Conservation (phyloP, 2,329 filamentous ascomycete species). For the Claviceps arundinis region DNA sequence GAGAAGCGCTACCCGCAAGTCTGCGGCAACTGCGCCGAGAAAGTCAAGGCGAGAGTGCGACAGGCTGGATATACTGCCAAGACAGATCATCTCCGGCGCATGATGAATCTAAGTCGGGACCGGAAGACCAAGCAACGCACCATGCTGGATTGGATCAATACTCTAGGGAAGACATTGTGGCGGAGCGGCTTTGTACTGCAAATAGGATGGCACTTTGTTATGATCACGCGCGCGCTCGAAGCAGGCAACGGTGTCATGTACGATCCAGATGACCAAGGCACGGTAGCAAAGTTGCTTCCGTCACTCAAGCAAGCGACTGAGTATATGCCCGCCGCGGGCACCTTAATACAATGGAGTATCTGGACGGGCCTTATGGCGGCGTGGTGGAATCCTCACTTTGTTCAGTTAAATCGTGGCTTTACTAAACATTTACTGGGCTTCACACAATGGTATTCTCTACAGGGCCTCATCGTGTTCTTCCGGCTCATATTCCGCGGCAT, state of each 20-base stretch:
- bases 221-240: conserved; percentile 14
- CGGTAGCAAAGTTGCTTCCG: conserved; percentile 6
- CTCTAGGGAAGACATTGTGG: conserved; percentile 34
- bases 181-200: conserved; percentile 31
- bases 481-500: conserved; percentile 37
- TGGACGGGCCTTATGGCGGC: conserved; percentile 35
- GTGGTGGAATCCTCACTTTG: conserved; percentile 59
- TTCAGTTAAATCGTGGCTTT: conserved; percentile 46
- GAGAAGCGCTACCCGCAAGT: conserved; percentile 82
- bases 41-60: conserved; percentile 55
- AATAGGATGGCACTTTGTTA: conserved; percentile 35
- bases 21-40: conserved; percentile 66
- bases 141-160: conserved; percentile 28
- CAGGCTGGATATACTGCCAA: conserved; percentile 68
- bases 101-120: conserved; percentile 52
- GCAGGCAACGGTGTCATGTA: conserved; percentile 18
- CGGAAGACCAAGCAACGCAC: conserved; percentile 20
- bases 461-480: conserved; percentile 43
- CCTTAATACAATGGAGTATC: conserved; percentile 34
- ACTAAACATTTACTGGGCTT: conserved; percentile 47
- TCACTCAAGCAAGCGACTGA: conserved; percentile 8
- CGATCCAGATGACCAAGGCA: conserved; percentile 18
- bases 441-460: conserved; percentile 52
- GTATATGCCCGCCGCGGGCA: conserved; percentile 27
- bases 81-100: conserved; percentile 63